Percentiles rank a stretch among this genome's conserved stretches.
Conservation (phyloP, 176 grass and related monocot genomes). For the Oryza brachyantha region DNA sequence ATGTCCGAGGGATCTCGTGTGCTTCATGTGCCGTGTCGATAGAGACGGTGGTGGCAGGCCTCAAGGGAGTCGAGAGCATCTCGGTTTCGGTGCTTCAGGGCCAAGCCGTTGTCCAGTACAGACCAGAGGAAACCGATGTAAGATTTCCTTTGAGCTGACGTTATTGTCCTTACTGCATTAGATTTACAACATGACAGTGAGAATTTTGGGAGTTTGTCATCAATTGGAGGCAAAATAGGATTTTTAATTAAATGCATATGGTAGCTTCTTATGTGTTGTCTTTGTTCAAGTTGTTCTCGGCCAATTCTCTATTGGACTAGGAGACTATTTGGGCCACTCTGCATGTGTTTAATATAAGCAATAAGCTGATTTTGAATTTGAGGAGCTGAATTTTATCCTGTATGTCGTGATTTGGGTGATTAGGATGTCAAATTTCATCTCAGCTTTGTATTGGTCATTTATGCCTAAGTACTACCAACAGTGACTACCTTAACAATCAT, state of each 20-base stretch:
- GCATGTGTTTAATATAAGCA: not conserved
- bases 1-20: constrained; percentile 67
- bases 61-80: constrained; percentile 83
- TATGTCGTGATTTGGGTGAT: not conserved
- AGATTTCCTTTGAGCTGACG: constrained; percentile 24
- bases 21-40: constrained; percentile 73
- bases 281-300: not conserved
- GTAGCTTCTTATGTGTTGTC: not conserved
- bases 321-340: not conserved
- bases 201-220: not conserved
- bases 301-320: not conserved
- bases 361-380: not conserved
- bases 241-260: not conserved
- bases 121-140: constrained; percentile 66
- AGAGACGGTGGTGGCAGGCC: constrained; percentile 61
- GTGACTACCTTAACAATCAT: not conserved
- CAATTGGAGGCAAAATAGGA: not conserved
- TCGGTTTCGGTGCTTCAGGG: constrained; percentile 74
- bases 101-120: constrained; percentile 62
- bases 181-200: not conserved
- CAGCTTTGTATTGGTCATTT: not conserved
- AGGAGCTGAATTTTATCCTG: not conserved
- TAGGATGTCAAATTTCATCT: not conserved
- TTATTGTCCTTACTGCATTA: not conserved
- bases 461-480: not conserved